A percentile compares a stretch with the other conserved stretches of the same genome.
Evolutionary conservation across 2,329 filamentous ascomycete genomes (phyloP).

Genomic region (Ceratocystis alfenasii): DNA sequence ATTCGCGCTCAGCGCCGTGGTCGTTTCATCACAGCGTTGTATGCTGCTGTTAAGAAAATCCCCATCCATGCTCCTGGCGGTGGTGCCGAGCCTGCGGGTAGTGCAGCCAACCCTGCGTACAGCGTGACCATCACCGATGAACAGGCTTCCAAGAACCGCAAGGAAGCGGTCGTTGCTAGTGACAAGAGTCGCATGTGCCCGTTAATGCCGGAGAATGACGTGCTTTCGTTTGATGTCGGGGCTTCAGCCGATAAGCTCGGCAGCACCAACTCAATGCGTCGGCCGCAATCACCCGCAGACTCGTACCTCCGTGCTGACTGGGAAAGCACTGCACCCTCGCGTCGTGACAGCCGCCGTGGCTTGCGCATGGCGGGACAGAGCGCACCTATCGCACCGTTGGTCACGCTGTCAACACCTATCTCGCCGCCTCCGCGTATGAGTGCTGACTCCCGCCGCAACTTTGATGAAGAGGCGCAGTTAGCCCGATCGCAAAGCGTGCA

Average conservation of each 20-base stretch:
- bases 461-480: conserved; percentile 35
- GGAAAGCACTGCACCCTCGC: conserved; percentile 27
- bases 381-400: conserved; percentile 27
- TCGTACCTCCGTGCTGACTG: conserved; percentile 15
- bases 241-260: conserved; percentile 11
- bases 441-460: conserved; percentile 29
- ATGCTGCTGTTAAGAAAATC: conserved; percentile 71
- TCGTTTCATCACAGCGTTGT: conserved; percentile 93
- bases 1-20: conserved; percentile 70
- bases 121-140: conserved; percentile 62
- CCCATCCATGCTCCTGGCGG: conserved; percentile 76
- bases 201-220: conserved; percentile 25
- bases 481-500: conserved; percentile 15
- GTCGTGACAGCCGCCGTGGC: conserved; percentile 35
- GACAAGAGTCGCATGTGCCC: conserved; percentile 57
- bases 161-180: conserved; percentile 43
- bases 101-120: conserved; percentile 66
- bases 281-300: conserved; percentile 13
- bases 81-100: conserved; percentile 48
- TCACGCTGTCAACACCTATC: conserved; percentile 25
- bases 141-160: conserved; percentile 52
- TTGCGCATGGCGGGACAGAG: conserved; percentile 40
- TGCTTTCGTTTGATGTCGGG: conserved; percentile 12
- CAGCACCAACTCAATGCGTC: neutral
- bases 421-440: conserved; percentile 22